These are phyloP conservation scores for Neurospora sp. DNA, from an alignment of 495 filamentous ascomycete species.

Conservation along the genomic window DNA sequence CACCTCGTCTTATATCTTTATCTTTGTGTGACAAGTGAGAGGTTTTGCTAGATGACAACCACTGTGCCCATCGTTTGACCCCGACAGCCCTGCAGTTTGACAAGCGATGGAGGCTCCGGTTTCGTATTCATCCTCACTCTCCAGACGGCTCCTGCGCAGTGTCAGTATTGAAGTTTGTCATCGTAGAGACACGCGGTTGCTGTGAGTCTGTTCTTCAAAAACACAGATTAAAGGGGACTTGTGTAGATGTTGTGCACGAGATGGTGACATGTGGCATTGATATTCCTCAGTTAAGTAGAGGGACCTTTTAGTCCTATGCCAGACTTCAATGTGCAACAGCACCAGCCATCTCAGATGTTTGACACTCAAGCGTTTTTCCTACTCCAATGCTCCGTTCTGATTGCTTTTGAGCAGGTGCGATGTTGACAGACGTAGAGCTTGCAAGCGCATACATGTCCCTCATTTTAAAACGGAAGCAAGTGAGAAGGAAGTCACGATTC, in stretches of 20 bases:
- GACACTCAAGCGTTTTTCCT: neutral
- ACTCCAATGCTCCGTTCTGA: neutral
- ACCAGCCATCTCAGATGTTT: neutral
- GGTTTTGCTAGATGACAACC: neutral
- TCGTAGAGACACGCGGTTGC: neutral
- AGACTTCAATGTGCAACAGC: neutral
- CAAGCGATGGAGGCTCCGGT: neutral
- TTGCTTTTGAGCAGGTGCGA: neutral
- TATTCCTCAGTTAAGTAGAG: no score
- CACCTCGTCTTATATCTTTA: neutral
- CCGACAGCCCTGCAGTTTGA: neutral
- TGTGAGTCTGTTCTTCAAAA: neutral
- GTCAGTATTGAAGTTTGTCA: neutral
- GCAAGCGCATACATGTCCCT: neutral
- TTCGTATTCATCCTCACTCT: neutral
- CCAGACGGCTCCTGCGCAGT: neutral
- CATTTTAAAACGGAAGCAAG: neutral
- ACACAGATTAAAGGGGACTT: neutral
- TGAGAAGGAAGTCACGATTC: neutral
- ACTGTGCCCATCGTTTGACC: neutral
- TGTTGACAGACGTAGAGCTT: neutral
- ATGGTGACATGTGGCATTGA: neutral
- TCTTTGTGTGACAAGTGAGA: rapidly evolving
- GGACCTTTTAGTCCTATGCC: no score
- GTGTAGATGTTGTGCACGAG: neutral